phyloP scores from a whole-genome alignment of 345 rosid species.

The Salix suchowensis region DNA sequence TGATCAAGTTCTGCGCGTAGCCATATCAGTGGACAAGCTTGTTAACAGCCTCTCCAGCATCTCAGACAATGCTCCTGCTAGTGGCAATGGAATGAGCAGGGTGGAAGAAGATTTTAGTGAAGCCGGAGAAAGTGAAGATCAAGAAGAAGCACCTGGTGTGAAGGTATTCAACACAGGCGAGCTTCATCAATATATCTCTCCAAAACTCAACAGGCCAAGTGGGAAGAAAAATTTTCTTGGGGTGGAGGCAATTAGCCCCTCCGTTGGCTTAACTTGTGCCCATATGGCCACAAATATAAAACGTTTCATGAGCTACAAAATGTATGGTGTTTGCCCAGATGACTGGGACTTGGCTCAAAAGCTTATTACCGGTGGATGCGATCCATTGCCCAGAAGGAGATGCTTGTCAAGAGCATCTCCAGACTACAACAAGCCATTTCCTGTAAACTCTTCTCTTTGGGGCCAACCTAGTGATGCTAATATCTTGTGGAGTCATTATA shows the following conservation, averaged over 20 bases:
- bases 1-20: constrained; percentile 42
- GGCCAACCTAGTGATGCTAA: constrained; percentile 34
- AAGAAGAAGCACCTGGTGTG: constrained; percentile 19
- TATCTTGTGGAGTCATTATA: constrained; percentile 47
- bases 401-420: constrained; percentile 46
- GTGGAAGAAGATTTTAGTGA: constrained; percentile 33
- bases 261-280: constrained; percentile 38
- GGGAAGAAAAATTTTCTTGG: constrained; percentile 49
- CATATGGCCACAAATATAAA: constrained; percentile 26
- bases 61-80: constrained; percentile 9
- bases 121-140: constrained; percentile 26
- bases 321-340: constrained; percentile 39
- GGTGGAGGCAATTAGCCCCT: constrained; percentile 40
- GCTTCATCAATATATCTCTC: constrained; percentile 36
- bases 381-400: constrained; percentile 54
- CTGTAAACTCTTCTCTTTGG: constrained; percentile 42
- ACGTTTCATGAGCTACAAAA: constrained; percentile 44
- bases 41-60: constrained; percentile 25
- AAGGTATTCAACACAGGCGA: constrained; percentile 37
- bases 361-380: constrained; percentile 45
- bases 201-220: constrained; percentile 33
- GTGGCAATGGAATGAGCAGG: constrained; percentile 18
- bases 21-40: constrained; percentile 43
- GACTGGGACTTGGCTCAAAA: constrained; percentile 45
- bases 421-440: constrained; percentile 28